Evolutionary conservation across 2,329 filamentous ascomycete genomes (phyloP), one percentile per base, ranked within the genome.

Genomic region (Arthrobotrys musiformis): DNA sequence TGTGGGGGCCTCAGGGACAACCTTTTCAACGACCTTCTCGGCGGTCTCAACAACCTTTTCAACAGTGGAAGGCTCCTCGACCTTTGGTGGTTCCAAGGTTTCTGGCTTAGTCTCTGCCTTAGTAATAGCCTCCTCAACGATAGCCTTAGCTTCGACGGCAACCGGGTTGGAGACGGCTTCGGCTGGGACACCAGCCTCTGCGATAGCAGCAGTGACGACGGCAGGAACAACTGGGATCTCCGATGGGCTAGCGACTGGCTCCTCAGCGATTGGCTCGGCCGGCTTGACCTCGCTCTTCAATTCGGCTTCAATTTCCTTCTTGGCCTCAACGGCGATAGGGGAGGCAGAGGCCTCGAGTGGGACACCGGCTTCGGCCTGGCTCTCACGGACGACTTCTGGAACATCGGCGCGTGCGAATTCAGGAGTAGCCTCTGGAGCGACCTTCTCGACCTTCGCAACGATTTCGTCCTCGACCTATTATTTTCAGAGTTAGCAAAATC

Each of bases 71-170:
- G 58, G 40, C 28, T 54, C 37, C 50, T 68, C 50, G 15, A 35
- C 52, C n/a, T 19, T 56, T 30, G 69, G 61, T 61, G 69, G 30
- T 52, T 73, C 69, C 22, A 73, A 40, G 3, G 63, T 58, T 42
- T 76, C 70, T 24, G 61, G 58, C 73, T 70, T 70, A 11, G 60
- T 54, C 52, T 70, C 69, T 9, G 50, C 28, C 66, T 70, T 61
- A 15, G 33, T 66, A 26, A 77, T 77, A n/a, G 58, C 73, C 66
- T 58, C 61, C 22, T 96, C 93, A 4, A 93, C 86, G 8, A 86
- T 87, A 82, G 88, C 89, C 88, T 95, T 95, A 80, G 94, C 92
- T 78, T 88, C 85, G 5, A 95, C 91, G 17, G 90, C 91, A 68
- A 87, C 86, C 1, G 89, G 85, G 83, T 90, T 91, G 68, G 88